Percentiles rank a stretch among this genome's conserved stretches.
Conservation (phyloP, 2,329 filamentous ascomycete species). For the Xylaria sp. region DNA sequence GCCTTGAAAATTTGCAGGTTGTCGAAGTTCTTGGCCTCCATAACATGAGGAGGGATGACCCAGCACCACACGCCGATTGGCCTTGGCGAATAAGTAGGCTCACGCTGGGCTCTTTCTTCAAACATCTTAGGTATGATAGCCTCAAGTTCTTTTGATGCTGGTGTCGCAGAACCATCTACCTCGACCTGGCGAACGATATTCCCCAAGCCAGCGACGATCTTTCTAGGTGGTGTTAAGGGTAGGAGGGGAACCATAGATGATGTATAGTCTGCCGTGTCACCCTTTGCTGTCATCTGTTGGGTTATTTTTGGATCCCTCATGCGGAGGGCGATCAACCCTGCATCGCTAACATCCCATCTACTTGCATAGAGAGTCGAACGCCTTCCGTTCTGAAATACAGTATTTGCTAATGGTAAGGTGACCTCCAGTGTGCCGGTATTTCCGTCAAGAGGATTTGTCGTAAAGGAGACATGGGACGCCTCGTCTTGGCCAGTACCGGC, state of each 20-base stretch:
- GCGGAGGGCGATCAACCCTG: slow-evolving; percentile 42
- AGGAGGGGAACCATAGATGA: slow-evolving; percentile 59
- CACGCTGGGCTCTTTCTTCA: slow-evolving; percentile 50
- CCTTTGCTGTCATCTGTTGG: slow-evolving; percentile 49
- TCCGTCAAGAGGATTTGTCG: slow-evolving; percentile 47
- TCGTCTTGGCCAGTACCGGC: slow-evolving; percentile 48
- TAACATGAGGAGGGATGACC: slow-evolving; percentile 61
- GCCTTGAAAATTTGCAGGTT: slow-evolving; percentile 41
- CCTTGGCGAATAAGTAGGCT: slow-evolving; percentile 45
- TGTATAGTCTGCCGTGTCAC: slow-evolving; percentile 36
- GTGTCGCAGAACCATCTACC: slow-evolving; percentile 57
- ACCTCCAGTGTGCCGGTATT: slow-evolving; percentile 48
- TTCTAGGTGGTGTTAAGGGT: slow-evolving; percentile 70
- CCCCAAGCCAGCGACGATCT: slow-evolving; percentile 73
- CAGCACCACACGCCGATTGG: slow-evolving; percentile 79
- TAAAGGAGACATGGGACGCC: slow-evolving; percentile 56
- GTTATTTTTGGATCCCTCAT: slow-evolving; percentile 51
- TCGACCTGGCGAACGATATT: slow-evolving; percentile 79
- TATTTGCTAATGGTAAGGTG: slow-evolving; percentile 78
- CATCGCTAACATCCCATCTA: slow-evolving; percentile 49
- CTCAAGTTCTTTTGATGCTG: slow-evolving; percentile 79
- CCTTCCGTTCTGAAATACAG: slow-evolving; percentile 76
- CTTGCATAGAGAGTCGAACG: slow-evolving; percentile 66
- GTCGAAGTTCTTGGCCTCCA: slow-evolving; percentile 39
- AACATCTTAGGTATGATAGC: slow-evolving; percentile 69